Base-by-base conservation (phyloP, 805 yeast genomes). In the Torulaspora quercuum region DNA sequence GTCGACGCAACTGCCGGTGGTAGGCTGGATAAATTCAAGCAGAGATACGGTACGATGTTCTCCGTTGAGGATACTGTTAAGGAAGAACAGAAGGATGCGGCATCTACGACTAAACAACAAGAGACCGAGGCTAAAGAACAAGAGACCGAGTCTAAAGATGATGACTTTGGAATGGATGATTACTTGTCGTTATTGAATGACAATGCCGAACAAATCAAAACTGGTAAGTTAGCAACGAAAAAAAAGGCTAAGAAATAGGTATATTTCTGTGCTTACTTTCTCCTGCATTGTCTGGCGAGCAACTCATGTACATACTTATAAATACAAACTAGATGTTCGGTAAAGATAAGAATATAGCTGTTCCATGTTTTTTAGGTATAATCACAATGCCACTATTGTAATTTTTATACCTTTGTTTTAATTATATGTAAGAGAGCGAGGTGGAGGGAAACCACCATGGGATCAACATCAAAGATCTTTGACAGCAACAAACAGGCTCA, bases 1-100 rank as follows among this genome's bases (percentile, higher is more conserved):
- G 72, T 76, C 22, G 95, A 85, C 61, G 81, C 84, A n/a, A 84
- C 78, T 59, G 84, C 92, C 9, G 80, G 85, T 35, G 95, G 95
- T 51, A 81, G 80, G 61, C 66, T 89, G 53, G 78, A 74, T 61
- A 80, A 75, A 60, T 84, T 83, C 70, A 82, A 76, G 59, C 75
- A 76, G 59, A 82, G 73, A 59, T 84, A 73, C 55, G 49, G 55
- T 14, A 64, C 81, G 2, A 64, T 69, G 11, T 78, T 75, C 38
- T 66, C 68, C 11, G 64, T 68, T 25, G 64, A 62, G 37, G 64
- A 58, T 25, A 16, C 37, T 13, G 30, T 25, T 5, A 33, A 27
- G 6, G 41, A 23, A n/a, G 30, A 35, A 12, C 25, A 30, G 15
- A 37, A 43, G 27, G 37, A 39, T 11, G 43, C 35, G 21, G 49